A percentile compares a stretch with the other conserved stretches of the same genome.
Evolutionary conservation across 2,329 filamentous ascomycete genomes (phyloP).

Genomic region (Pseudopyrenochaeta lycopersici): DNA sequence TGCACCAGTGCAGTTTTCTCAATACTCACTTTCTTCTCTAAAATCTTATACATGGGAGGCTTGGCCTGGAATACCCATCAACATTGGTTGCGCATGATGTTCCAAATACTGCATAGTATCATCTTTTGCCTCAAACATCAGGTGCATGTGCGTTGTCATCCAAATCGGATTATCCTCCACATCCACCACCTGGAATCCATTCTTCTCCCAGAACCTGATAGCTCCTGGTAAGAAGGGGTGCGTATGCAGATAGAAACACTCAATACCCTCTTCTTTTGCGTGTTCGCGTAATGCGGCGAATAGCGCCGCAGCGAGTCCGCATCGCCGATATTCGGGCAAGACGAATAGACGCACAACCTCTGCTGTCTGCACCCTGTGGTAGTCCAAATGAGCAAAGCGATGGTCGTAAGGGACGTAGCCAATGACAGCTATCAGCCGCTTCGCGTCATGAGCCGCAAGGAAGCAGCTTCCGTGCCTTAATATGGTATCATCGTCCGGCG

Average conservation of each 20-base stretch:
- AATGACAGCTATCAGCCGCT: constrained; percentile 5
- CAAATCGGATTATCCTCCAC: constrained; percentile 19
- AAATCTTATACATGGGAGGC: too few species aligned
- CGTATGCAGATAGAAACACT: constrained; percentile 26
- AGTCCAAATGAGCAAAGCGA: constrained; percentile 2
- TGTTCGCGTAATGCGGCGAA: constrained; percentile 5
- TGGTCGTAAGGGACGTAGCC: constrained; percentile 11
- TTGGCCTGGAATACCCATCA: too few species aligned
- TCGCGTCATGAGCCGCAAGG: constrained; percentile 4
- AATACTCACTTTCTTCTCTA: too few species aligned
- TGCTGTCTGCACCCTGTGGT: not conserved
- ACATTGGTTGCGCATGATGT: too few species aligned
- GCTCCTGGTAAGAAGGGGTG: constrained; percentile 25
- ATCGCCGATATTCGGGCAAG: constrained; percentile 12
- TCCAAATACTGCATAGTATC: too few species aligned
- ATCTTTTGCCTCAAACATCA: constrained; percentile 4
- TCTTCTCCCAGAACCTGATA: constrained; percentile 25
- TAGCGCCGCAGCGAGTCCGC: constrained; percentile 15
- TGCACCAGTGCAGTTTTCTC: too few species aligned
- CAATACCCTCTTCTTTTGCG: constrained; percentile 6
- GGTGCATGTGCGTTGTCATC: constrained; percentile 21
- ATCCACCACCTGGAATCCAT: constrained; percentile 13
- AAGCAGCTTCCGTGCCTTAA: constrained; percentile 6
- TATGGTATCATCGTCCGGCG: constrained; percentile 3
- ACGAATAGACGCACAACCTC: constrained; percentile 25